These are phyloP conservation scores for Candida glucosophila DNA, from an alignment of 1,139 yeast species.

Conservation along the genomic window DNA sequence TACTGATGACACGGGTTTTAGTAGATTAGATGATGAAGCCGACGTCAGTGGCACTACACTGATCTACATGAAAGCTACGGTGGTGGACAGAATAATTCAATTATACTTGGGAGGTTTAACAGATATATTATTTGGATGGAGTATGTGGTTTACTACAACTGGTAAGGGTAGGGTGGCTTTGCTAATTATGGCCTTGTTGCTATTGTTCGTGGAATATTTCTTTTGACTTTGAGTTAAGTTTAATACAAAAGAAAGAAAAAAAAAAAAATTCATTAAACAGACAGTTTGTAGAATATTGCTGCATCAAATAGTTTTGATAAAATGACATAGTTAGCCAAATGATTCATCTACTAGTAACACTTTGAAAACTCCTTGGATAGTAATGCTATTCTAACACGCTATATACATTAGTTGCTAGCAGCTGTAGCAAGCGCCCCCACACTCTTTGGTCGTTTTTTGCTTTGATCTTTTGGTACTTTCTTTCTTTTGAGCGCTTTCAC, in stretches of 20 bases:
- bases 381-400: background rate
- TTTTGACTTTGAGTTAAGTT: background rate
- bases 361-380: background rate
- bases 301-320: no score
- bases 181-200: conserved; percentile 5
- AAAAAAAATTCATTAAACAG: no score
- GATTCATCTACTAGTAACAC: background rate
- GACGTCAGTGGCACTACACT: conserved; percentile 35
- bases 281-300: no score
- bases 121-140: conserved; percentile 31
- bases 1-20: conserved; percentile 7
- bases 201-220: background rate
- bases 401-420: conserved; percentile 4
- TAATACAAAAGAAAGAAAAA: background rate
- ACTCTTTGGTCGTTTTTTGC: conserved; percentile 13
- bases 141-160: conserved; percentile 32
- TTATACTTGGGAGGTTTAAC: conserved; percentile 18
- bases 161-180: conserved; percentile 26
- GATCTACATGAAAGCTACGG: conserved; percentile 36
- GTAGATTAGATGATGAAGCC: conserved; percentile 9
- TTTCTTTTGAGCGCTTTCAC: conserved; percentile 34
- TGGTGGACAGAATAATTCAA: conserved; percentile 23
- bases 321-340: no score
- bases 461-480: conserved; percentile 8
- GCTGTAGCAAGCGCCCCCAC: conserved; percentile 6